Conservation (phyloP, 2,329 filamentous ascomycete species). For the Hypoxylon rubiginosum region DNA sequence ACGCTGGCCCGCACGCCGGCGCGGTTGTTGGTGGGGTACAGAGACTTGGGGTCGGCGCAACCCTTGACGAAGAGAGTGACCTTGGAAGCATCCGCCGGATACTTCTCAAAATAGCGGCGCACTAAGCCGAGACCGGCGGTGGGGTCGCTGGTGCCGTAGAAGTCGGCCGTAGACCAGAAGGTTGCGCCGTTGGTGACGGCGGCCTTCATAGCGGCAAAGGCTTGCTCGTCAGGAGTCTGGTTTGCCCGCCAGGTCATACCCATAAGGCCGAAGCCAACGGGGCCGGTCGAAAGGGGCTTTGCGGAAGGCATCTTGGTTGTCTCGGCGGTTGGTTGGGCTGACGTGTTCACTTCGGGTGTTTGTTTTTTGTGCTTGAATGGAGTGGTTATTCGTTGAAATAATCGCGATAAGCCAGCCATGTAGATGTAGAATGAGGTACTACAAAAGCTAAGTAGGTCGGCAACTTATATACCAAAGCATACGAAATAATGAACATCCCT, state of each 20-base stretch:
- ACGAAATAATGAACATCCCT: too few species aligned
- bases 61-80: slow-evolving; percentile 67
- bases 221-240: slow-evolving; percentile 49
- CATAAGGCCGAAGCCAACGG: slow-evolving; percentile 28
- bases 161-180: slow-evolving; percentile 55
- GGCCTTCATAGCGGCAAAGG: slow-evolving; percentile 61
- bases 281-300: slow-evolving; percentile 1
- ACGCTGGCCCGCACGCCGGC: slow-evolving; percentile 59
- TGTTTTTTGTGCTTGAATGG: neutral
- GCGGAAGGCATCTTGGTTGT: slow-evolving; percentile 8
- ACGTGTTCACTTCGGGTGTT: neutral
- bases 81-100: slow-evolving; percentile 63
- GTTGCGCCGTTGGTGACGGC: slow-evolving; percentile 52
- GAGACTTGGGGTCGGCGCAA: slow-evolving; percentile 52
- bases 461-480: neutral
- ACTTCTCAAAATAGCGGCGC: slow-evolving; percentile 63
- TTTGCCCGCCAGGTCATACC: slow-evolving; percentile 38
- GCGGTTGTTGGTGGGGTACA: slow-evolving; percentile 56
- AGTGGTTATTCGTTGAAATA: neutral
- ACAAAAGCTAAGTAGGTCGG: neutral
- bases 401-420: neutral
- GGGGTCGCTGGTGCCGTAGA: slow-evolving; percentile 61
- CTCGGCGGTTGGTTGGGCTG: neutral
- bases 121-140: slow-evolving; percentile 62
- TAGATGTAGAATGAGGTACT: neutral